Percentiles rank a stretch among this genome's conserved stretches.
phyloP scores from a whole-genome alignment of 306 rosid species.

The Citrullus colocynthis region DNA sequence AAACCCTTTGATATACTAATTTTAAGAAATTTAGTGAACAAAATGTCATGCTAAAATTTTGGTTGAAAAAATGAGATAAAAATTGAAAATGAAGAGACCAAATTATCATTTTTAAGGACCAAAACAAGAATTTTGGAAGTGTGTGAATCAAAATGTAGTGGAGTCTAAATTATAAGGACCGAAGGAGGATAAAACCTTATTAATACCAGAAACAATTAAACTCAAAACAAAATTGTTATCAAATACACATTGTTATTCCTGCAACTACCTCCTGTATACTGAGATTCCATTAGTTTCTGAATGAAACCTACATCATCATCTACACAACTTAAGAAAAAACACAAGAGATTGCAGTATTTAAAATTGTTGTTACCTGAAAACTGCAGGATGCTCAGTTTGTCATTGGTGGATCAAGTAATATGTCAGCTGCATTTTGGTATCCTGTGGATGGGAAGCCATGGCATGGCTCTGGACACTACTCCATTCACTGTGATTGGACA shows the following conservation, averaged over 20 bases:
- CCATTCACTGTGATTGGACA: slow-evolving; percentile 82
- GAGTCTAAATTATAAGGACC: no score
- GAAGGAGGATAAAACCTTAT: no score
- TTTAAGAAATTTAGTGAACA: no score
- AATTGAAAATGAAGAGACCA: no score
- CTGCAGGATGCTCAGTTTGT: slow-evolving; percentile 84
- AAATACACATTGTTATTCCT: not conserved
- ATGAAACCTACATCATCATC: not conserved
- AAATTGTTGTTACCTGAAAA: not conserved
- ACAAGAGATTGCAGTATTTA: slow-evolving; percentile 3
- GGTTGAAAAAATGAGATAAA: no score
- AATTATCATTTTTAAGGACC: no score
- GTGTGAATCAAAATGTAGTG: no score
- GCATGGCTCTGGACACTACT: slow-evolving; percentile 88
- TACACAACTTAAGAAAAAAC: not conserved
- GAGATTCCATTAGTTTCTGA: not conserved
- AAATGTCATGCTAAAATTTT: no score
- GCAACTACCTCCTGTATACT: not conserved
- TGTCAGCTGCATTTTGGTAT: slow-evolving; percentile 93
- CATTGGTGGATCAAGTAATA: slow-evolving; percentile 63
- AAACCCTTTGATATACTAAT: no score
- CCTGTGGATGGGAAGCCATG: slow-evolving; percentile 70
- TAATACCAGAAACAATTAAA: not conserved
- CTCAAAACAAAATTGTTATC: not conserved
- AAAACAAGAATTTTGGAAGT: no score